Percentiles rank a stretch among this genome's conserved stretches.
Evolutionary conservation across 176 grass and related monocot species (phyloP).

Genomic region (Sorghum bicolor): DNA sequence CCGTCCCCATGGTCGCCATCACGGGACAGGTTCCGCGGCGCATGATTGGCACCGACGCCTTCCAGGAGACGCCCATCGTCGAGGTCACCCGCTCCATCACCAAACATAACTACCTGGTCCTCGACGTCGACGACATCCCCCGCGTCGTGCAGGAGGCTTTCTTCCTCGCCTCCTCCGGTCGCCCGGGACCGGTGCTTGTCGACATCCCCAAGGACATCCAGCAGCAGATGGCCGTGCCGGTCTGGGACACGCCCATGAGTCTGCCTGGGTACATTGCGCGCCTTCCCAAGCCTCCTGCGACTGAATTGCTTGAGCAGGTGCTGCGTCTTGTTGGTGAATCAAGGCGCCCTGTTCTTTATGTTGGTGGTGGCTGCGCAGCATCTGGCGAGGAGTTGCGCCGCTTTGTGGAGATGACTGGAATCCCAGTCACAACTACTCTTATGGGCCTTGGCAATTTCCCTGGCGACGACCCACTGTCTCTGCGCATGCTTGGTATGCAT

Average conservation of each 20-base stretch:
- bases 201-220: slow-evolving; percentile 98
- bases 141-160: slow-evolving; percentile 88
- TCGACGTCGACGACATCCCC: slow-evolving; percentile 81
- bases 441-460: slow-evolving; percentile 97
- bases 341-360: slow-evolving; percentile 71
- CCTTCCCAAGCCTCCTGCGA: slow-evolving; percentile 66
- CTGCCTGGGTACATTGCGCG: slow-evolving; percentile 75
- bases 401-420: slow-evolving; percentile 75
- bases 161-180: slow-evolving; percentile 69
- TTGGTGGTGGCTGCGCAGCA: slow-evolving; percentile 78
- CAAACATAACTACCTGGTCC: slow-evolving; percentile 94
- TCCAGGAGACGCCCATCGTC: slow-evolving; percentile 98
- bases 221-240: slow-evolving; percentile 72
- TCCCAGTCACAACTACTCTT: slow-evolving; percentile 87
- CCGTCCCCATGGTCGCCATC: slow-evolving; percentile 87
- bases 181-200: slow-evolving; percentile 81
- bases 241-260: slow-evolving; percentile 63
- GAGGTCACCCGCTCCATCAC: slow-evolving; percentile 99
- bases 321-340: slow-evolving; percentile 73
- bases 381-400: slow-evolving; percentile 69
- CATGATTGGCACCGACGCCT: slow-evolving; percentile 98
- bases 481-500: slow-evolving; percentile 97
- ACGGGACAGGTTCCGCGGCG: slow-evolving; percentile 96
- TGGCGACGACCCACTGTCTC: slow-evolving; percentile 55
- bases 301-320: slow-evolving; percentile 71